Base-by-base conservation (phyloP, 345 rosid genomes). In the Gynandropsis gynandra region DNA sequence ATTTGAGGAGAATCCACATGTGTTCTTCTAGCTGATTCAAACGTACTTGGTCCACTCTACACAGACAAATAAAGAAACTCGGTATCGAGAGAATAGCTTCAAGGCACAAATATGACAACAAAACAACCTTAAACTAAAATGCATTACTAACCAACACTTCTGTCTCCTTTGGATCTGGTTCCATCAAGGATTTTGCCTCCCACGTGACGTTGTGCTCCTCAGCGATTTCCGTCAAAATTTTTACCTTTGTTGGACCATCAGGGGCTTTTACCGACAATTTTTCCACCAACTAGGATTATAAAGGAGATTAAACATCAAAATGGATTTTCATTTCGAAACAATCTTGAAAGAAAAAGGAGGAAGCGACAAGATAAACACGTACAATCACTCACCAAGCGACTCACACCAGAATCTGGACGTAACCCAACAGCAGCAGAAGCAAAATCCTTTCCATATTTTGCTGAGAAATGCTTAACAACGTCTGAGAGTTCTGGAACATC, bases 401-500 rank as follows among this genome's bases (percentile, higher is more conserved):
- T 74, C 18, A 85, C 97, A 50, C 98, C 97, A 78, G 95, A 80
- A 62, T 82, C 85, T 10, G 97, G 97, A 55, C 88, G 94, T 47
- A 92, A 43, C 66, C 82, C 94, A 72, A 78, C 70, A 10, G 98
- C 87, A 19, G 82, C 72, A 10, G 79, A 52, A 34, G 72, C 73
- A 54, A 87, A 92, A 33, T 85, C 95, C 56, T 87, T 87, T 32
- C 98, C 98, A 56, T 92, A 92, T 74, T 92, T 92, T 15, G 85
- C 67, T 0, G 79, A 70, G 52, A 92, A 72, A 50, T 78, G 85
- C 66, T 85, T 92, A 16, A 71, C 68, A 9, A 74, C 70, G 65
- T 92, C 95, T 61, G 68, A 50, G 46, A 92, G 75, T 69, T 92
- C 98, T 0, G 95, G 94, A 14, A 92, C 50, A 56, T 92, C 98